These are phyloP conservation scores for Panicum hallii DNA, from an alignment of 202 grass and related monocot genomes.

Conservation along the genomic window DNA sequence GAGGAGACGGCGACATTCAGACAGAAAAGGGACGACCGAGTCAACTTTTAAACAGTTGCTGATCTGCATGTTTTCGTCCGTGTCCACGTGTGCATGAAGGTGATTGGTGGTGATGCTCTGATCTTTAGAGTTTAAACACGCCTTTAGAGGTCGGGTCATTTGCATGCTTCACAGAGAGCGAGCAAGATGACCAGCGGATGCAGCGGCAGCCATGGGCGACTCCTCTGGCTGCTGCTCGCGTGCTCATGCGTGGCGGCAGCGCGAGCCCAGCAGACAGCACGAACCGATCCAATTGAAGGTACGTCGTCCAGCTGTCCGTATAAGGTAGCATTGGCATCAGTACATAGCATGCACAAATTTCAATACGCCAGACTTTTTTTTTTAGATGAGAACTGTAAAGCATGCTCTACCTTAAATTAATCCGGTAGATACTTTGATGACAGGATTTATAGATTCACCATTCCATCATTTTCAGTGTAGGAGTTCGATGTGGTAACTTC, in stretches of 20 bases:
- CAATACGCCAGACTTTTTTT: no score
- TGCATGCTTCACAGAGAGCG: neutral
- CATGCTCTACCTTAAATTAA: no score
- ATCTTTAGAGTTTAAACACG: neutral
- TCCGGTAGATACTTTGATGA: no score
- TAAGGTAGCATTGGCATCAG: no score
- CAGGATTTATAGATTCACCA: no score
- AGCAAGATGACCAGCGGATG: neutral
- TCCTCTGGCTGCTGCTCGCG: neutral
- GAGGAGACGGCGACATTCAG: neutral
- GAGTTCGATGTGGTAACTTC: neutral
- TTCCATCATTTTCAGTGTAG: no score
- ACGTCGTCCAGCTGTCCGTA: neutral
- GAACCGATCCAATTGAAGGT: slow-evolving; percentile 45
- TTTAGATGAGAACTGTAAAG: no score
- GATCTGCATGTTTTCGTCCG: neutral
- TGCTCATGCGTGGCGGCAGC: neutral
- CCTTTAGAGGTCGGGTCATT: neutral
- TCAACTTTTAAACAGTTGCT: neutral
- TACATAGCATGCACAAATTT: no score
- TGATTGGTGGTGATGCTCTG: neutral
- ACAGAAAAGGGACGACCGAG: neutral
- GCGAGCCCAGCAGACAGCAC: slow-evolving; percentile 6
- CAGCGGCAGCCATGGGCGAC: neutral
- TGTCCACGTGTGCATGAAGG: neutral